Evolutionary conservation across 192 early-diverging fungal genomes (phyloP).

Genomic region (Funneliformis geosporum): DNA sequence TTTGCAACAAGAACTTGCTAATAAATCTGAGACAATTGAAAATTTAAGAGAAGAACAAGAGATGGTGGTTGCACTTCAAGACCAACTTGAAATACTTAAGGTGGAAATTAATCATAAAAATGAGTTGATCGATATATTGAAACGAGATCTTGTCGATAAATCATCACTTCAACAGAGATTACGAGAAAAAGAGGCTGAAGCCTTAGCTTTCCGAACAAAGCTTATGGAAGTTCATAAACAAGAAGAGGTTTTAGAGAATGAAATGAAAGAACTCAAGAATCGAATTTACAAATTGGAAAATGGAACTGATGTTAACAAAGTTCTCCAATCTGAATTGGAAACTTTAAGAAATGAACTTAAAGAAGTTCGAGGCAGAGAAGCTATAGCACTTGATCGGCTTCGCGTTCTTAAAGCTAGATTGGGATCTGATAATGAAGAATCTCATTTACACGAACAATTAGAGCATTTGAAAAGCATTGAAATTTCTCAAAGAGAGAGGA

Average conservation of each 20-base stretch:
- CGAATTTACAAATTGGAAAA: not conserved
- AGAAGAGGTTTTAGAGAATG: constrained; percentile 21
- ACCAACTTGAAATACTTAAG: constrained; percentile 22
- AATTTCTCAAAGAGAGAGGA: constrained; percentile 11
- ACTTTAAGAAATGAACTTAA: constrained; percentile 25
- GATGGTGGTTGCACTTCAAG: constrained; percentile 13
- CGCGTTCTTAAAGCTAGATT: constrained; percentile 19
- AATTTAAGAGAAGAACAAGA: constrained; percentile 29
- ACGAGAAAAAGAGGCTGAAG: constrained; percentile 26
- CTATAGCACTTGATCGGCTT: not conserved
- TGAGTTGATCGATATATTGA: constrained; percentile 29
- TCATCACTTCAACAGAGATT: constrained; percentile 19
- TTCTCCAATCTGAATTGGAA: constrained; percentile 14
- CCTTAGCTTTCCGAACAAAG: constrained; percentile 14
- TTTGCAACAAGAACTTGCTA: constrained; percentile 24
- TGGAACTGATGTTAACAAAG: constrained; percentile 16
- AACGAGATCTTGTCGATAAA: constrained; percentile 31
- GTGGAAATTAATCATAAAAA: constrained; percentile 24
- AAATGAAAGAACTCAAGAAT: constrained; percentile 26
- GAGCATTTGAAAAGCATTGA: constrained; percentile 11
- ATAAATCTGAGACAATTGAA: constrained; percentile 4
- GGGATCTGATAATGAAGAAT: constrained; percentile 10
- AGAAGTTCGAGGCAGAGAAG: not conserved
- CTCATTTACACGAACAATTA: constrained; percentile 23
- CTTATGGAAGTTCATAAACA: constrained; percentile 27